Base-by-base conservation (phyloP, 1,284 basidiomycete genomes). In the Golubevia sp. region DNA sequence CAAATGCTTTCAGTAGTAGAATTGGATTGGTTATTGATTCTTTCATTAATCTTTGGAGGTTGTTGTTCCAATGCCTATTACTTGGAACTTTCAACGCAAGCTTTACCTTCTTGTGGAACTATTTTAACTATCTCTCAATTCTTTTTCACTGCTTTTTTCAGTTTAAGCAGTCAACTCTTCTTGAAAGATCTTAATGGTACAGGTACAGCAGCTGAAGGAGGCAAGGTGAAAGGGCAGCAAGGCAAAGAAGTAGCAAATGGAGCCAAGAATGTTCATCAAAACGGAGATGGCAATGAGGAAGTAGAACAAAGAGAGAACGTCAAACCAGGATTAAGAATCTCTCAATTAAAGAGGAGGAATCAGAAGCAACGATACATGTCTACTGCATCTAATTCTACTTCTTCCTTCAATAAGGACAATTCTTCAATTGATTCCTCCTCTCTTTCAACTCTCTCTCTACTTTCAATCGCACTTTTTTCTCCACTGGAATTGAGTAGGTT, bases 61-160 rank as follows among this genome's bases (percentile, higher is more conserved):
- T 82, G 79, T 62, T 82, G 79, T 51, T 73, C 72, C 52, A 83
- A 83, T 62, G 80, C 79, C 11, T 74, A 63, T 50, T 69, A 68
- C 11, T 71, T 83, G 24, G 80, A 83, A 56, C 63, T 73, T 7
- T 68, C 74, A 15, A 83, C 77, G 2, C 59, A 55, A 11, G 69
- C 72, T 44, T 63, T 76, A 0, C 80, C 80, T 13, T 61, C 66
- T 1, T 63, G 67, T 0, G 80, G 80, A 7, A 76, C 79, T 0
- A 68, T 83, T 11, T 67, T 83, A 58, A 83, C 80, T 0, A 74
- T 83, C 48, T 67, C 73, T 34, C 77, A 82, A 55, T 83, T 83
- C 58, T 38, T 71, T 48, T 58, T 66, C 25, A 80, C 77, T 8
- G 73, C 79, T 3, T 44, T 82, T 1, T 66, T 70, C 15, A 58